Evolutionary conservation across 305 asterid species (phyloP).

Genomic region (Fraxinus floribunda): DNA sequence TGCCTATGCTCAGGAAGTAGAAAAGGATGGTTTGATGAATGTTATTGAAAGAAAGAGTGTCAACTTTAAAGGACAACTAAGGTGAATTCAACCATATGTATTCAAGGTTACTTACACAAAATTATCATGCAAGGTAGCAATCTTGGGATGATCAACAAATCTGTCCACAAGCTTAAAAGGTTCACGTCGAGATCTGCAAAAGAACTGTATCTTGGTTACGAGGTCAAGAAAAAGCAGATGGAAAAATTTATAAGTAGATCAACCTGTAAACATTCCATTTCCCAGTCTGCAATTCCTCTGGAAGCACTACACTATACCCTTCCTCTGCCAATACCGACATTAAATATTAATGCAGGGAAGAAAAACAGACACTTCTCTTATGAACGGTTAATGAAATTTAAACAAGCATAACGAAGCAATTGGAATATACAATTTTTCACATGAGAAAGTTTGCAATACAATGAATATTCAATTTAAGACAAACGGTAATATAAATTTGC

Average conservation of each 20-base stretch:
- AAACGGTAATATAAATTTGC: background rate
- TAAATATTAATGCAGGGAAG: background rate
- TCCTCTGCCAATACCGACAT: conserved; percentile 38
- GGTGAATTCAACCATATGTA: background rate
- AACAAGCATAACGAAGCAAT: background rate
- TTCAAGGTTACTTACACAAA: conserved; percentile 47
- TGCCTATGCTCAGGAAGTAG: conserved; percentile 32
- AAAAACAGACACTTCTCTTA: background rate
- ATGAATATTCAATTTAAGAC: background rate
- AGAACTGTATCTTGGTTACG: background rate
- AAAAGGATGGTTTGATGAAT: background rate
- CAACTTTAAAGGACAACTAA: background rate
- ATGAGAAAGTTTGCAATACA: background rate
- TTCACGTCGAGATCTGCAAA: conserved; percentile 46
- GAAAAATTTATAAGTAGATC: conserved; percentile 5
- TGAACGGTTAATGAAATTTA: background rate
- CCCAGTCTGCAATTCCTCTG: conserved; percentile 60
- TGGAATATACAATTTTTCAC: background rate
- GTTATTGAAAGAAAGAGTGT: background rate
- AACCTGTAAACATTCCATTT: conserved; percentile 72
- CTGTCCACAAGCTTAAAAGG: conserved; percentile 52
- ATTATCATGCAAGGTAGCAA: conserved; percentile 65
- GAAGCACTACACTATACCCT: conserved; percentile 64
- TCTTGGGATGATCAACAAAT: conserved; percentile 56
- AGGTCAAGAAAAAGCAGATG: background rate